Percentiles rank a stretch among this genome's conserved stretches.
Conservation (phyloP, 164 flowering plant species). For the Piper betle region DNA sequence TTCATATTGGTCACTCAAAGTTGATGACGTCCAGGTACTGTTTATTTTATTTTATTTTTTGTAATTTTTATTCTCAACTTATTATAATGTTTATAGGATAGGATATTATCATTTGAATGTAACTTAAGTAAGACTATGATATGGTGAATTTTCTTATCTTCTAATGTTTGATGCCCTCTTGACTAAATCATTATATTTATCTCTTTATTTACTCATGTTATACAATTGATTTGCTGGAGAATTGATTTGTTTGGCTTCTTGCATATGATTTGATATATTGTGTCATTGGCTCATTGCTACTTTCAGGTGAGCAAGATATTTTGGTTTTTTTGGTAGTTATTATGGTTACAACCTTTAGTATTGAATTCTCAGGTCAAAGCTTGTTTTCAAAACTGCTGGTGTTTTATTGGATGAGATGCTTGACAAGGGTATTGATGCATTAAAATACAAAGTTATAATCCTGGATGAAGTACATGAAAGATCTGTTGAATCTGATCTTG, state of each 20-base stretch:
- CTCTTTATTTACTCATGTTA: too few species aligned
- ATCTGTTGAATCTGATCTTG: conserved; percentile 97
- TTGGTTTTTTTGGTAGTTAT: too few species aligned
- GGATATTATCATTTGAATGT: background rate
- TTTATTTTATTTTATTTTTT: background rate
- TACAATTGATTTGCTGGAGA: too few species aligned
- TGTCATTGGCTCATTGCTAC: background rate
- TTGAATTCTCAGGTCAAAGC: conserved; percentile 46
- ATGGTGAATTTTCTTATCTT: too few species aligned
- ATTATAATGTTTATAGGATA: background rate
- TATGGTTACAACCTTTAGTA: too few species aligned
- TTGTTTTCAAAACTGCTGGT: conserved; percentile 94
- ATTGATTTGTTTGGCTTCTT: too few species aligned
- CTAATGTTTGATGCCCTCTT: too few species aligned
- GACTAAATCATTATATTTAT: too few species aligned
- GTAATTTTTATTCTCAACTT: too few species aligned
- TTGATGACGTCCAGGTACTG: conserved; percentile 49
- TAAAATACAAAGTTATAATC: conserved; percentile 73
- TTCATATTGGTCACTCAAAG: conserved; percentile 87
- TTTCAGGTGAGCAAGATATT: background rate
- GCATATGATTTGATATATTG: too few species aligned
- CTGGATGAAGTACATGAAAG: conserved; percentile 99
- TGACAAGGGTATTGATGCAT: conserved; percentile 75
- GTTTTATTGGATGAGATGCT: conserved; percentile 95
- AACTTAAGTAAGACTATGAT: too few species aligned